Evolutionary conservation across 768 basidiomycete genomes (phyloP), one percentile per base, ranked within the genome.

Genomic region (Phanerodontia chrysosporium): DNA sequence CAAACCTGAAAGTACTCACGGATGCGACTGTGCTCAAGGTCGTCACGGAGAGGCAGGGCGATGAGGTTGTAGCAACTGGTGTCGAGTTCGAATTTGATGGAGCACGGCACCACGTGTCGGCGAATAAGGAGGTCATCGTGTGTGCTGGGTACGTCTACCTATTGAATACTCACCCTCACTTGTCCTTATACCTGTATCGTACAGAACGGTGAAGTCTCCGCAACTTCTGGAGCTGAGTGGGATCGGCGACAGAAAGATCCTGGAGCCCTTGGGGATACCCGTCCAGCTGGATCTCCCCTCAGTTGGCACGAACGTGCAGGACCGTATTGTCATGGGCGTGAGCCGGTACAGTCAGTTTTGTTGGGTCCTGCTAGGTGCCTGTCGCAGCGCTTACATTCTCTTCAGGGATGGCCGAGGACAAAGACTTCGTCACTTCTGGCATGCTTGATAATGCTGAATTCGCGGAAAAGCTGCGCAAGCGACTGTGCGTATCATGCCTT

Each of bases 281-380:
- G 74, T 76, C 58, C 48, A 83, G 28, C 77, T 87, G 14, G 83
- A 89, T 57, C 79, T 91, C 13, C 87, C 89, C 1, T 86, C 85
- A 18, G 90, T 94, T 0, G 90, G 90, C 12, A 85, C 87, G 65
- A 81, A 89, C 60, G 60, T 60, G 2, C 65, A 66, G 48, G 65
- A 66, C 3, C 65, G 64, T 44, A n/a, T 62, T 42, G 18, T 18
- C 10, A 42, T 35, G 32, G 14, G 7, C 14, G 32, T 7, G 8
- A 35, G 32, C 32, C 32, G 32, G 32, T 7, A 7, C 14, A 35
- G 32, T 35, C 32, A 35, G 32, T 35, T 14, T 35, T 35, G n/a
- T n/a, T n/a, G n/a, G n/a, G n/a, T n/a, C n/a, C n/a, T 14, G 14
- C 32, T 35, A 7, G 8, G 32, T 35, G 32, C 14, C 14, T 14